These are phyloP conservation scores for Achaetomium macrosporum DNA, from an alignment of 2,329 filamentous ascomycete genomes.

Conservation along the genomic window DNA sequence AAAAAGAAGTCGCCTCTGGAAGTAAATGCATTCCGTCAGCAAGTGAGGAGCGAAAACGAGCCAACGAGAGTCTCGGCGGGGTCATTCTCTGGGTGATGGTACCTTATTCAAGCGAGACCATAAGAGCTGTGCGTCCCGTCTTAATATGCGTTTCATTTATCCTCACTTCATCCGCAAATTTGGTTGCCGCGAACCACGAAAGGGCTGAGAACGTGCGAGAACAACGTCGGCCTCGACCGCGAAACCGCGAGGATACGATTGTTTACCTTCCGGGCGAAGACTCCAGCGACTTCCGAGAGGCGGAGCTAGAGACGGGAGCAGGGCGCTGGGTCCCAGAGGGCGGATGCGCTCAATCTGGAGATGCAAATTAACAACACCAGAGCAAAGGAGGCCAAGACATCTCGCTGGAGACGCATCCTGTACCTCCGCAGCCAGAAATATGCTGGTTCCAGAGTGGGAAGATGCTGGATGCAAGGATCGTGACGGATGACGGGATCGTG, in stretches of 20 bases:
- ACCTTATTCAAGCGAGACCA: constrained; percentile 20
- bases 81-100: constrained; percentile 16
- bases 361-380: constrained; percentile 25
- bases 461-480: not conserved
- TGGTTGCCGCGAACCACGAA: constrained; percentile 22
- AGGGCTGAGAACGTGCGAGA: constrained; percentile 12
- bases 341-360: constrained; percentile 21
- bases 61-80: constrained; percentile 18
- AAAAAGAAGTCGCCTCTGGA: constrained; percentile 24
- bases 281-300: constrained; percentile 16
- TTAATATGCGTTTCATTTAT: constrained; percentile 43
- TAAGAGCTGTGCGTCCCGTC: constrained; percentile 29
- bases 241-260: not conserved
- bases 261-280: constrained; percentile 13
- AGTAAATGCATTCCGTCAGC: constrained; percentile 13
- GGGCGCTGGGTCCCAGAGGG: constrained; percentile 4
- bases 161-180: constrained; percentile 41
- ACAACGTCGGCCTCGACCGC: constrained; percentile 12
- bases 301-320: constrained; percentile 4
- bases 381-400: constrained; percentile 20
- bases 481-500: constrained; percentile 11
- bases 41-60: constrained; percentile 9
- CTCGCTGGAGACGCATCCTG: constrained; percentile 6
- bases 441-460: constrained; percentile 1
- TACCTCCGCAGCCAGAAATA: constrained; percentile 22